Base-by-base conservation (phyloP, 139 green algal genomes). In the Tetradesmus lagerheimii region DNA sequence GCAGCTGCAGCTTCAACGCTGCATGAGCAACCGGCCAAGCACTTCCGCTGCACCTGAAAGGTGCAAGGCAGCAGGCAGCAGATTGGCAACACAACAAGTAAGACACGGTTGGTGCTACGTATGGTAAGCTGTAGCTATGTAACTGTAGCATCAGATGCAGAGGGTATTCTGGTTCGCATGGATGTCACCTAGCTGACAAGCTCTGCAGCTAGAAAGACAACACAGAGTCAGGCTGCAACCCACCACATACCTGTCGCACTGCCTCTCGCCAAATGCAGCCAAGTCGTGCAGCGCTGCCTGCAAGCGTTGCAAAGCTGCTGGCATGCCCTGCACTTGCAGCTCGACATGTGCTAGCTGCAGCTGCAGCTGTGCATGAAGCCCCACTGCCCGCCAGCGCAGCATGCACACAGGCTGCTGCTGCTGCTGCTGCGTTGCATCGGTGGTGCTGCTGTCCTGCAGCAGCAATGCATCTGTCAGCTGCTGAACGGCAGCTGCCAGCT, bases 1-100 rank as follows among this genome's bases (percentile, higher is more conserved):
- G 77, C 62, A 62, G 57, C 39, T 92, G 75, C 37, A 92, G 71
- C 27, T 90, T 35, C 23, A 87, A 20, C 0, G 37, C 41, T 25
- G 82, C 37, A 38, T 79, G 53, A 18, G 20, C 82, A 27, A 8
- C 34, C 20, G 35, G 20, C 82, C 82, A 87, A 5, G 82, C 53
- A 41, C 23, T 38, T n/a, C 35, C 9, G 9, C 25, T 25, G 53
- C 82, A 87, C 15, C 82, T 87, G 57, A 12, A 20, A 23, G 20
- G 38, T 39, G n/a, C 20, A 41, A 67, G 64, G 27, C 27, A 38
- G 38, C 27, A 53, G 6, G 11, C 23, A 38, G 12, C 47, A 62
- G 12, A 62, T 1, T 23, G 31, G 25, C 18, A 79, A 0, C 12
- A 35, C 71, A 37, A n/a, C 11, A 23, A 79, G 71, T 29, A 12